phyloP scores from a whole-genome alignment of 1,139 yeast genomes.

The Yamadazyma jaroonii region DNA sequence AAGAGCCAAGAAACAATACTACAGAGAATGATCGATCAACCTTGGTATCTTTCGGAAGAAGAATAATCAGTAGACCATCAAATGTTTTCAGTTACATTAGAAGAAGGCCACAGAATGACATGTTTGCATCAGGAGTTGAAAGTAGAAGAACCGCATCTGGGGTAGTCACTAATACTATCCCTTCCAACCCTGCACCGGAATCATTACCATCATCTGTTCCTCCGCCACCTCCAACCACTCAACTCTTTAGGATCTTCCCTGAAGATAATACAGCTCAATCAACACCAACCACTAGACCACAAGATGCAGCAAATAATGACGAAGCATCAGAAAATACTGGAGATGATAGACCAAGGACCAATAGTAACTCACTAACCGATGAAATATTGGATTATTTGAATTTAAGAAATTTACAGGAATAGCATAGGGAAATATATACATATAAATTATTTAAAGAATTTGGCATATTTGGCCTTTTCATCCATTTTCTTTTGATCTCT shows the following conservation, averaged over 20 bases:
- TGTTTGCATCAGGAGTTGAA: slow-evolving; percentile 50
- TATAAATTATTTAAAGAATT: slow-evolving; percentile 40
- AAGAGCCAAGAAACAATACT: background rate
- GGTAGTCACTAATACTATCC: slow-evolving; percentile 26
- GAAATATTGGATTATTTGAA: slow-evolving; percentile 28
- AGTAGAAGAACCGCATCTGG: slow-evolving; percentile 52
- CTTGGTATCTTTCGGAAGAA: slow-evolving; percentile 1
- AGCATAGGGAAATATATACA: slow-evolving; percentile 2
- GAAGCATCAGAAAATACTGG: background rate
- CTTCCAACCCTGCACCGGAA: too few relatives aligned
- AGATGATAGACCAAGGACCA: background rate
- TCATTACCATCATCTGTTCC: too few relatives aligned
- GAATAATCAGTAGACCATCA: slow-evolving; percentile 10
- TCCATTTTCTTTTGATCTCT: slow-evolving; percentile 42
- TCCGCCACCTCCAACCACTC: background rate
- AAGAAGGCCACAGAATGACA: slow-evolving; percentile 15
- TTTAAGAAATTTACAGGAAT: slow-evolving; percentile 22
- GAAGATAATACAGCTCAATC: too few relatives aligned
- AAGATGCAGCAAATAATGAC: too few relatives aligned
- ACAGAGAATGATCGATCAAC: background rate
- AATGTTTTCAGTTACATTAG: slow-evolving; percentile 25
- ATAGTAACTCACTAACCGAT: slow-evolving; percentile 7
- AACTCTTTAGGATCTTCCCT: background rate
- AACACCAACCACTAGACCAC: too few relatives aligned
- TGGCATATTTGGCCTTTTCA: slow-evolving; percentile 55